Conservation (phyloP, 2,329 filamentous ascomycete species). For the Calcarisporium arbuscula region DNA sequence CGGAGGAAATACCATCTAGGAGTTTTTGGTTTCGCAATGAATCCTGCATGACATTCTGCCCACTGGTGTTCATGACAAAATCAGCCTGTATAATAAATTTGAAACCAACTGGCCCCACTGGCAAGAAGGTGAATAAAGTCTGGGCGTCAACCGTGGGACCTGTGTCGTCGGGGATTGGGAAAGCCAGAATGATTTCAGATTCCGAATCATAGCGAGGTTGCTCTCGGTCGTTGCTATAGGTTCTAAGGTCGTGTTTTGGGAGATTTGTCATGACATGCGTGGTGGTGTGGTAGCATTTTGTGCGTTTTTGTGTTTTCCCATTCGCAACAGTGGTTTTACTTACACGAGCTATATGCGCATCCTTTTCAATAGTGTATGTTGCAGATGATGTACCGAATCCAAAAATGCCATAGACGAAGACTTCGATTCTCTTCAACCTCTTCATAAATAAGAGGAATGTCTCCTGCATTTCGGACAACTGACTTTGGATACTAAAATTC, state of each 20-base stretch:
- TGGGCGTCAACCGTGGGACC: constrained; percentile 32
- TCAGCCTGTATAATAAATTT: constrained; percentile 46
- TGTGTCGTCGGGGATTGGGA: constrained; percentile 29
- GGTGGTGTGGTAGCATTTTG: constrained; percentile 23
- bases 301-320: constrained; percentile 2
- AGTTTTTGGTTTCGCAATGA: constrained; percentile 33
- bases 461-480: constrained; percentile 31
- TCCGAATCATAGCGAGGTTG: constrained; percentile 14
- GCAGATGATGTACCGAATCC: constrained; percentile 1
- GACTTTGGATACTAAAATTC: constrained; percentile 19
- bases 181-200: constrained; percentile 37
- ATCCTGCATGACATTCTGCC: constrained; percentile 32
- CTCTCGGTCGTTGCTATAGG: constrained; percentile 20
- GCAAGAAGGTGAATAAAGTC: constrained; percentile 39
- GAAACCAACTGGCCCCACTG: constrained; percentile 35
- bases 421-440: constrained; percentile 27
- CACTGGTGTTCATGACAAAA: constrained; percentile 39
- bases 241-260: constrained; percentile 27
- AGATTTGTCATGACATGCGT: constrained; percentile 21
- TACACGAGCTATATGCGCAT: not conserved
- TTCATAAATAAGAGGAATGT: constrained; percentile 35
- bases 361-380: too few species aligned
- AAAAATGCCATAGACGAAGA: constrained; percentile 21
- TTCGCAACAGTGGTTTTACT: not conserved
- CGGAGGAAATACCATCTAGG: constrained; percentile 25